Percentiles rank a stretch among this genome's conserved stretches.
phyloP scores from a whole-genome alignment of 805 yeast genomes.

The Lipomyces mesembrius region DNA sequence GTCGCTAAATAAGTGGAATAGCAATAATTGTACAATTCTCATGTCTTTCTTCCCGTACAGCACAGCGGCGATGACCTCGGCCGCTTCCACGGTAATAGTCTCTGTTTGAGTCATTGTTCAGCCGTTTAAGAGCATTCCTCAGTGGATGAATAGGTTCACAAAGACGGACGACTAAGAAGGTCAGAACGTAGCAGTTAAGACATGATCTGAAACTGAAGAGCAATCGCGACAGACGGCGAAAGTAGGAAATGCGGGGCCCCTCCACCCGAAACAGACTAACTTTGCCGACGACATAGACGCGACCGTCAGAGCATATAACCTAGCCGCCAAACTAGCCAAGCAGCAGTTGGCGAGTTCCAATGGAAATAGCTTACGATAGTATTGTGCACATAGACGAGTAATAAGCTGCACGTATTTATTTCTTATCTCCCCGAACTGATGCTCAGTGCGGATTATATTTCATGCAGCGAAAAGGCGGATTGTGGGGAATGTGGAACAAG shows the following conservation, averaged over 20 bases:
- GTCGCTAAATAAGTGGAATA: not conserved
- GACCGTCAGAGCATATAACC: not conserved
- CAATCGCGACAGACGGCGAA: no score
- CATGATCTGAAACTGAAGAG: not conserved
- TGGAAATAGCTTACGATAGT: not conserved
- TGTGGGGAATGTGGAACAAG: not conserved
- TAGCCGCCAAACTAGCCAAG: not conserved
- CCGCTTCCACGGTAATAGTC: not conserved
- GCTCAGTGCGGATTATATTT: no score
- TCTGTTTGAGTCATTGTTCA: not conserved
- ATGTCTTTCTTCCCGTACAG: not conserved
- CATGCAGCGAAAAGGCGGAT: not conserved
- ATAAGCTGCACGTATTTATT: not conserved
- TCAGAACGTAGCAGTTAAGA: not conserved
- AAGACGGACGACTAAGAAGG: not conserved
- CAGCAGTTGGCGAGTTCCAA: not conserved
- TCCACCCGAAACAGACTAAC: not conserved
- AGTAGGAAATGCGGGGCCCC: not conserved
- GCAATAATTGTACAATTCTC: slow-evolving; percentile 1
- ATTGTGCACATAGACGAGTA: not conserved
- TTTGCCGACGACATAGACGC: not conserved
- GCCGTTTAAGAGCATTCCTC: not conserved
- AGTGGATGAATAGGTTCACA: not conserved
- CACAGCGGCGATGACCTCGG: not conserved
- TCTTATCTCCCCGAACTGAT: not conserved